Conservation (phyloP, 2,329 filamentous ascomycete species). For the Ramularia collo-cygni region DNA sequence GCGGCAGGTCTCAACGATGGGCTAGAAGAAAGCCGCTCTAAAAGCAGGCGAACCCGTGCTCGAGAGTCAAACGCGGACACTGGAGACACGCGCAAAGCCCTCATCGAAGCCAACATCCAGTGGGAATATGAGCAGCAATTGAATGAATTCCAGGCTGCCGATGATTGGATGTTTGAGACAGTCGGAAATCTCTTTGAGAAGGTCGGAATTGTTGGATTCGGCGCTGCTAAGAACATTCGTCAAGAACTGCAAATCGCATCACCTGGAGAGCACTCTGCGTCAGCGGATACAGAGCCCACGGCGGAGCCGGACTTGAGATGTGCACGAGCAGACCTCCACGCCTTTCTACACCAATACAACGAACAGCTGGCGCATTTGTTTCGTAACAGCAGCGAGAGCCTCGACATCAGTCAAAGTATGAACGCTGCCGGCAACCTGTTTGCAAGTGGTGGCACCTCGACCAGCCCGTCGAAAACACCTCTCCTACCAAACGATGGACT, state of each 20-base stretch:
- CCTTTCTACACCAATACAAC: constrained; percentile 25
- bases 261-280: constrained; percentile 3
- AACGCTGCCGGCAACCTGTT: constrained; percentile 10
- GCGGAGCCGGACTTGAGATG: constrained; percentile 9
- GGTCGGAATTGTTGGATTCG: constrained; percentile 40
- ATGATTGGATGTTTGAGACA: constrained; percentile 52
- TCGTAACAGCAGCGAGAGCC: constrained; percentile 21
- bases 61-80: constrained; percentile 48
- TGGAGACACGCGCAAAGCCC: constrained; percentile 36
- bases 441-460: constrained; percentile 10
- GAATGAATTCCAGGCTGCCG: constrained; percentile 47
- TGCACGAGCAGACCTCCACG: constrained; percentile 19
- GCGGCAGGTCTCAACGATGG: constrained; percentile 53
- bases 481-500: constrained; percentile 30
- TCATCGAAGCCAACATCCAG: constrained; percentile 42
- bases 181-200: constrained; percentile 47
- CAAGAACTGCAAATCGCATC: constrained; percentile 20
- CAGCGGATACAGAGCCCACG: not conserved
- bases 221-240: constrained; percentile 22
- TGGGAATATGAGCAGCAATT: constrained; percentile 52
- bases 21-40: constrained; percentile 49
- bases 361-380: constrained; percentile 24
- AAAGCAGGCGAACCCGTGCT: constrained; percentile 55
- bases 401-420: constrained; percentile 18
- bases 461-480: constrained; percentile 9